Base-by-base conservation (phyloP, 768 basidiomycete species). In the Suillus plorans region DNA sequence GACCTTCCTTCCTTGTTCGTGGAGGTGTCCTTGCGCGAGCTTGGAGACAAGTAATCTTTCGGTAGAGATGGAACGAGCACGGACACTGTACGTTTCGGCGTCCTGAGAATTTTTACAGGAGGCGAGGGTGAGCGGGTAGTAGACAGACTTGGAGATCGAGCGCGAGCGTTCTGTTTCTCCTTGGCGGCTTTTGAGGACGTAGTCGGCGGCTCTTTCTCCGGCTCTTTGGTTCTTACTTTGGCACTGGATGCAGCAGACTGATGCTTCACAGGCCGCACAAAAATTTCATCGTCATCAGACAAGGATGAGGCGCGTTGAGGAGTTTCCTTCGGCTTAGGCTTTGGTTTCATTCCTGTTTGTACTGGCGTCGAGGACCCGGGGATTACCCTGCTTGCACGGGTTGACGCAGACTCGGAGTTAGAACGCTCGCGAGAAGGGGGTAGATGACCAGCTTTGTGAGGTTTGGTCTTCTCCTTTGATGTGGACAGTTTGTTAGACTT, bases 31-130 rank as follows among this genome's bases (percentile, higher is more conserved):
- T 63, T 66, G 20, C 44, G 34, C 3, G 61, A 37, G 16, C 64
- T 52, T 31, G 64, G 70, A 9, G 74, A 68, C 45, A 76, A 69
- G 37, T 75, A 75, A 2, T 75, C 70, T 44, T 65, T 63, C 7
- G 73, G 66, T 0, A 76, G 52, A 10, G 74, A 44, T 14, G 77
- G 76, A 12, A 78, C 60, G 2, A 77, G 22, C 12, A 78, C 77
- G 13, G 73, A 76, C 4, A 74, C 50, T 18, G 63, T 67, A 25
- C 70, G 73, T 47, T 76, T 76, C 0, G 58, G 65, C 5, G 57
- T 63, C 22, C 47, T 66, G 4, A 56, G 10, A 1, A 14, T 63
- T 62, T 66, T 68, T 5, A 34, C 14, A 50, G 67, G 37, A 52
- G 61, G 61, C 12, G n/a, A 53, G 13, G 66, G 56, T 22, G 52